A percentile compares a stretch with the other conserved stretches of the same genome.
These are phyloP conservation scores for Microstroma glucosiphilum DNA, from an alignment of 1,284 basidiomycete genomes.

Conservation along the genomic window DNA sequence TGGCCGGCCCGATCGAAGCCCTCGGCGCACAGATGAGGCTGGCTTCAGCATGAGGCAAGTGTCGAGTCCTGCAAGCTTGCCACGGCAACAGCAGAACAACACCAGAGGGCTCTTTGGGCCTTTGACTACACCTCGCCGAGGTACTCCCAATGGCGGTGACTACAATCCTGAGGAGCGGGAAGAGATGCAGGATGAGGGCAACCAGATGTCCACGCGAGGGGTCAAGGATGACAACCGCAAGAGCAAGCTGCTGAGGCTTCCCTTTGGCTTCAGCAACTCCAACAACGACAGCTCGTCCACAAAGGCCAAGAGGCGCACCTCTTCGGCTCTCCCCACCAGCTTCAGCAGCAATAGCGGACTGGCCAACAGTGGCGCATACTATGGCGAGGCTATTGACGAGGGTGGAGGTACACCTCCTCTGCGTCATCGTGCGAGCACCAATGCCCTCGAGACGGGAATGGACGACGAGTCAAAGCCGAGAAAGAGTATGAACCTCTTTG, in stretches of 20 bases:
- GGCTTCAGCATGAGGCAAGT: neutral
- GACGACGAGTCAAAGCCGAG: neutral
- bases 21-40: neutral
- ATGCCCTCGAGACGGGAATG: neutral
- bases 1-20: neutral
- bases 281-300: too few relatives aligned
- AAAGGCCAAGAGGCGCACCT: constrained; percentile 7
- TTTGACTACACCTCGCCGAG: neutral
- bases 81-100: constrained; percentile 7
- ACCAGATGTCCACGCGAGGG: neutral
- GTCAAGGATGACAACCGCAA: constrained; percentile 10
- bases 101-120: neutral
- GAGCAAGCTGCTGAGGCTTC: constrained; percentile 15
- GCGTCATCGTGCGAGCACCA: neutral
- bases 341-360: neutral
- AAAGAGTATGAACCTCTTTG: constrained; percentile 5
- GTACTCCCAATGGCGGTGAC: neutral
- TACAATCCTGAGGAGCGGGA: constrained; percentile 1
- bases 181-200: neutral
- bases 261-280: constrained; percentile 9
- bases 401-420: neutral
- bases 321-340: neutral
- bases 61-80: constrained; percentile 6
- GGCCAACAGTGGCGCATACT: neutral
- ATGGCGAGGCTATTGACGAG: neutral